Evolutionary conservation across 176 grass and related monocot genomes (phyloP), one percentile per base, ranked within the genome.

Genomic region (Cymbopogon citratus): DNA sequence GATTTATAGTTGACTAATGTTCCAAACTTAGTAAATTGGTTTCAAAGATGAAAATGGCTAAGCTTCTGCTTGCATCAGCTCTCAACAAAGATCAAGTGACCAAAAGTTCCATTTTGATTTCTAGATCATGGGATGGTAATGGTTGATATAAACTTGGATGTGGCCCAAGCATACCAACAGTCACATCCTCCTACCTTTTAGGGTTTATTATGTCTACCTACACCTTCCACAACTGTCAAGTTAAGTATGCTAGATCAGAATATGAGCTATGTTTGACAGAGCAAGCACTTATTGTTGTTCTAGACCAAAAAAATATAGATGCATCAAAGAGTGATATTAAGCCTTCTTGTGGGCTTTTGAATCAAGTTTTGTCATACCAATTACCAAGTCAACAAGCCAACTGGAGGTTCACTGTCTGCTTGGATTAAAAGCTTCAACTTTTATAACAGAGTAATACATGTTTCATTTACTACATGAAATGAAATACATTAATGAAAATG

Each of bases 331-430:
- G 63, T 56, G 81, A 25, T 6, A 51, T 5, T 56, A 40, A 9
- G 24, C 44, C 15, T 21, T 63, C 13, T 1, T 65, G 28, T 63
- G 65, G 67, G 64, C 38, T 74, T 31, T 18, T 26, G 52, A 69
- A 31, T 26, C 49, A 19, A 38, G 59, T 71, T 77, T 26, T 10
- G 4, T 52, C 63, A 24, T 59, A 59, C 25, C 8, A 57, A 56
- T 18, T 59, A 59, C 25, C 8, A 57, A 56, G 38, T 51, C 16
- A 64, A 86, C n/a, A 2, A 41, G 5, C 36, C 16, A 13, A 70
- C 31, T 61, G 36, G 69, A 46, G 33, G 34, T 81, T 87, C 38
- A 48, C 60, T 59, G 14, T 68, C 21, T 81, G 63, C 39, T 24
- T 82, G 21, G 6, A 49, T 12, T 35, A 40, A 68, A 82, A 1